Evolutionary conservation across 2,329 filamentous ascomycete genomes (phyloP).

Genomic region (Aspergillus glaucus): DNA sequence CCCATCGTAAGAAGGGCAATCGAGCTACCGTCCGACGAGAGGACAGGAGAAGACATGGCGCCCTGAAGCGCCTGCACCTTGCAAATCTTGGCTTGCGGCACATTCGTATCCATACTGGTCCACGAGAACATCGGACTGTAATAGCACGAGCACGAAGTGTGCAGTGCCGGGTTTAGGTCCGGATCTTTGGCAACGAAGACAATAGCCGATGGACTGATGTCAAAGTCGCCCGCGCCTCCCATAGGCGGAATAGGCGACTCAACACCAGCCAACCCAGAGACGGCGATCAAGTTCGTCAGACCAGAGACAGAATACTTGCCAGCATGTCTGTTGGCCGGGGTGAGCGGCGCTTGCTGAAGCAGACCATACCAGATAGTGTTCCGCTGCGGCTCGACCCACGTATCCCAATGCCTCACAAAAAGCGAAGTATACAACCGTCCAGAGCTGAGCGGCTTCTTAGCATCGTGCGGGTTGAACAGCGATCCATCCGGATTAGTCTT

Average conservation of each 20-base stretch:
- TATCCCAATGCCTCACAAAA: constrained; percentile 50
- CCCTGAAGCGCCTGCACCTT: constrained; percentile 33
- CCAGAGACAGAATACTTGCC: constrained; percentile 35
- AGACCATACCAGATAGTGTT: constrained; percentile 47
- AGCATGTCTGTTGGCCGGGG: constrained; percentile 31
- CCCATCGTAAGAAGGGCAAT: constrained; percentile 41
- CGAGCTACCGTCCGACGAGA: constrained; percentile 39
- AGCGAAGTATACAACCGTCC: constrained; percentile 46
- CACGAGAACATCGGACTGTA: constrained; percentile 40
- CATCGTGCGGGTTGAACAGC: constrained; percentile 46
- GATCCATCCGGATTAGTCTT: constrained; percentile 44
- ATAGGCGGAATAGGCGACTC: constrained; percentile 46
- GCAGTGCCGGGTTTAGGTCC: constrained; percentile 38
- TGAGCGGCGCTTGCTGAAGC: constrained; percentile 35
- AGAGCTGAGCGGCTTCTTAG: constrained; percentile 39
- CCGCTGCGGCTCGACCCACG: constrained; percentile 43
- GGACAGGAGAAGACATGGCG: constrained; percentile 40
- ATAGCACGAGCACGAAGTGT: constrained; percentile 43
- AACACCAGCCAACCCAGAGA: constrained; percentile 33
- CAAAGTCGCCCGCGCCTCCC: constrained; percentile 42
- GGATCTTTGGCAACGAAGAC: constrained; percentile 45
- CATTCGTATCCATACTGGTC: constrained; percentile 24
- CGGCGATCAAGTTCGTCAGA: constrained; percentile 38
- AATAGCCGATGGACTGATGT: constrained; percentile 40
- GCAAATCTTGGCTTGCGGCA: constrained; percentile 25